These are phyloP conservation scores for Myrica gale DNA, from an alignment of 306 rosid genomes.

Conservation along the genomic window DNA sequence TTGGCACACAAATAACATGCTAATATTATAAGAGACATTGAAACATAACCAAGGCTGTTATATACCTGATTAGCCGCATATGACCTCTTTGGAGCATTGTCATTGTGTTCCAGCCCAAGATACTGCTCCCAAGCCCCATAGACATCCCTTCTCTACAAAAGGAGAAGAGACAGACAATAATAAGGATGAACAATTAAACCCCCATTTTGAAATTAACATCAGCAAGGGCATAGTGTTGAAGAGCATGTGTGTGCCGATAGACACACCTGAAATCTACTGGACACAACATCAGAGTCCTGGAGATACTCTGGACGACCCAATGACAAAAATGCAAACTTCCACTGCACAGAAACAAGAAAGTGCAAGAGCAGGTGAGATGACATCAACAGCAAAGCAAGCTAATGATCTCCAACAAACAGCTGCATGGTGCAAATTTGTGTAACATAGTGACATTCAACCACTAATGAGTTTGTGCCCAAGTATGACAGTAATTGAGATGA, in stretches of 20 bases:
- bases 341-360: slow-evolving; percentile 45
- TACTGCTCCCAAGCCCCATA: slow-evolving; percentile 97
- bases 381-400: slow-evolving; percentile 2
- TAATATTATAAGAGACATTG: not conserved
- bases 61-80: slow-evolving; percentile 77
- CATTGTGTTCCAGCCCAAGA: slow-evolving; percentile 91
- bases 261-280: slow-evolving; percentile 75
- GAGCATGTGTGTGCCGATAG: not conserved
- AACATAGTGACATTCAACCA: not conserved
- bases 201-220: not conserved
- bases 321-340: slow-evolving; percentile 87
- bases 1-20: no score
- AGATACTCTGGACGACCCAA: slow-evolving; percentile 93
- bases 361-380: slow-evolving; percentile 5
- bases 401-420: not conserved
- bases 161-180: slow-evolving; percentile 18
- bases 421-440: not conserved
- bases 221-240: not conserved
- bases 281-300: slow-evolving; percentile 75
- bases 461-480: not conserved
- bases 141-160: slow-evolving; percentile 79
- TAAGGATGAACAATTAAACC: not conserved
- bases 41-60: not conserved
- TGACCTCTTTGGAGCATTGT: slow-evolving; percentile 82
- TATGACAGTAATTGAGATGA: not conserved